Conservation (phyloP, 805 yeast species). For the Saccharomycopsis babjevae region DNA sequence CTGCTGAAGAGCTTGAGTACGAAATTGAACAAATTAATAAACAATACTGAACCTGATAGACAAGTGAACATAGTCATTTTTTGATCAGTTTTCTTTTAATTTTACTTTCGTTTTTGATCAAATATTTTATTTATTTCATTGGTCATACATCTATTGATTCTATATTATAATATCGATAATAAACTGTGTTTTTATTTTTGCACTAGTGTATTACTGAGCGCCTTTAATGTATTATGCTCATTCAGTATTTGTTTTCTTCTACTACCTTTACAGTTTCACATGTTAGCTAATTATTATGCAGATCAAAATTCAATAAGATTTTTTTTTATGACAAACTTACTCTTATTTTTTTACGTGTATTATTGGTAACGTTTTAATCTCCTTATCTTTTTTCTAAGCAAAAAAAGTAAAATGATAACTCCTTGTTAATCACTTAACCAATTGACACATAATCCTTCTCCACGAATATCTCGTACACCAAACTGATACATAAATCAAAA, state of each 20-base stretch:
- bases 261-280: background rate
- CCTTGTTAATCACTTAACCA: too few species aligned
- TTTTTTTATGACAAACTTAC: background rate
- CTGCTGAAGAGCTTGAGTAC: constrained; percentile 1
- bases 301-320: background rate
- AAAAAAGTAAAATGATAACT: too few species aligned
- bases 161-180: too few species aligned
- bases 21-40: background rate
- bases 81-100: background rate
- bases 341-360: background rate
- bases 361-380: background rate
- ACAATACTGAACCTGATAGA: background rate
- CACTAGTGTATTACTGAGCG: background rate
- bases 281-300: background rate
- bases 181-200: too few species aligned
- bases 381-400: background rate
- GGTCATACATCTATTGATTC: too few species aligned
- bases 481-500: too few species aligned
- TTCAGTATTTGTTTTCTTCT: background rate
- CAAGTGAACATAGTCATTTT: background rate
- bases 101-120: background rate
- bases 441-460: too few species aligned
- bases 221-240: background rate
- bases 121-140: background rate
- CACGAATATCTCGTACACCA: too few species aligned